These are phyloP conservation scores for Arthrobotrys pseudoclavata DNA, from an alignment of 2,329 filamentous ascomycete species.

Conservation along the genomic window DNA sequence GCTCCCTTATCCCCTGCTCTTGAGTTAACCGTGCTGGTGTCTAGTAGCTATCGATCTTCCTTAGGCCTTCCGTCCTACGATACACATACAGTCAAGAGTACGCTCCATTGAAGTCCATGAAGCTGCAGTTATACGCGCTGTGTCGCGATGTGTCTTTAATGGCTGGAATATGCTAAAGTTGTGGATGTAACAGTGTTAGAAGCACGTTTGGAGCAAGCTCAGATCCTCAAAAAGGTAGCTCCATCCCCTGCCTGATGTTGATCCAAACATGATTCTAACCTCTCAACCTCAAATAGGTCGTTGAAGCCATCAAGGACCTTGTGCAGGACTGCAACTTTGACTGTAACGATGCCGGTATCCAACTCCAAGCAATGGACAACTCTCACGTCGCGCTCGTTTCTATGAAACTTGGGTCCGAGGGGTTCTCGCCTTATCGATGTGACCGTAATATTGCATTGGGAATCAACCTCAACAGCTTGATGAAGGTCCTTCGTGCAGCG, in stretches of 20 bases:
- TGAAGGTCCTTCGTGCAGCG: conserved; percentile 94
- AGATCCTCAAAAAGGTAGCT: conserved; percentile 90
- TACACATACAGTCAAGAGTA: conserved; percentile 42
- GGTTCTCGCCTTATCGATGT: conserved; percentile 95
- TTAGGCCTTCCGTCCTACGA: conserved; percentile 1
- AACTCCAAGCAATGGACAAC: conserved; percentile 99
- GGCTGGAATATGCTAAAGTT: conserved; percentile 26
- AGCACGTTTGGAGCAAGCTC: conserved; percentile 94
- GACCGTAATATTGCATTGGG: conserved; percentile 98
- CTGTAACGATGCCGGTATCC: conserved; percentile 99
- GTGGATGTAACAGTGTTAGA: conserved; percentile 79
- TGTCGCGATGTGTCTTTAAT: not conserved
- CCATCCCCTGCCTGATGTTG: not conserved
- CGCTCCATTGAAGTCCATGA: conserved; percentile 37
- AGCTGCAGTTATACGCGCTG: conserved; percentile 1
- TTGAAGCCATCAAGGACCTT: conserved; percentile 98
- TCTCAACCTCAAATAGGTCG: conserved; percentile 74
- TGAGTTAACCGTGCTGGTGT: conserved; percentile 22
- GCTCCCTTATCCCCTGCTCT: not conserved
- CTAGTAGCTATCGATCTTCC: conserved; percentile 1
- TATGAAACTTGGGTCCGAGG: conserved; percentile 97
- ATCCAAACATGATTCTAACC: conserved; percentile 1
- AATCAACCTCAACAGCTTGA: conserved; percentile 95
- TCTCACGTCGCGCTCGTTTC: conserved; percentile 98
- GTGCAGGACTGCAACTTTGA: conserved; percentile 99